Evolutionary conservation across 768 basidiomycete genomes (phyloP).

Genomic region (Boletellus ananas): DNA sequence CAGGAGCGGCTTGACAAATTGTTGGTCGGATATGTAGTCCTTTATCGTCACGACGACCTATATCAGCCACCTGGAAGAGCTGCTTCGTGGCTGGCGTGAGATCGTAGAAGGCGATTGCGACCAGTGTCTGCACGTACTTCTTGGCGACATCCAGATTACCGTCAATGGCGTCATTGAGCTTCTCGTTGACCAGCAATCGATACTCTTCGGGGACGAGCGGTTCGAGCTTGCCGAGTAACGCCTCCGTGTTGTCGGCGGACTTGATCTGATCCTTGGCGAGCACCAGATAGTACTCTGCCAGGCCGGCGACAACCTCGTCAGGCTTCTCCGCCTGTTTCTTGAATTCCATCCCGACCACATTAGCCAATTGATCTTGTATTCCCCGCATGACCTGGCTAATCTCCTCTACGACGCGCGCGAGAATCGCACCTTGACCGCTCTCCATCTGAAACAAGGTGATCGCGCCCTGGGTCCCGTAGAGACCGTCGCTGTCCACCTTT

Average conservation of each 20-base stretch:
- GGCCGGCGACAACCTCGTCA: slow-evolving; percentile 80
- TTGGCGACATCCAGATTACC: slow-evolving; percentile 98
- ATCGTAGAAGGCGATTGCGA: slow-evolving; percentile 94
- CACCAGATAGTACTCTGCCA: slow-evolving; percentile 95
- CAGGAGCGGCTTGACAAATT: slow-evolving; percentile 84
- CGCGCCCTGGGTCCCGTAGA: slow-evolving; percentile 88
- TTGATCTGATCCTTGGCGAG: slow-evolving; percentile 98
- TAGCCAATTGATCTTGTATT: slow-evolving; percentile 85
- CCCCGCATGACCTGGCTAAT: slow-evolving; percentile 84
- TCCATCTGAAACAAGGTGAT: slow-evolving; percentile 96
- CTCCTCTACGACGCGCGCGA: slow-evolving; percentile 87
- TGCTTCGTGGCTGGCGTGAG: slow-evolving; percentile 81
- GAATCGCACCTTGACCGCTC: slow-evolving; percentile 91
- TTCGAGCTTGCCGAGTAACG: slow-evolving; percentile 80
- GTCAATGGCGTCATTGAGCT: slow-evolving; percentile 94
- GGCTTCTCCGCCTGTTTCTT: slow-evolving; percentile 86
- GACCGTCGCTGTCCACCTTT: slow-evolving; percentile 82
- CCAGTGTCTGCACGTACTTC: slow-evolving; percentile 91
- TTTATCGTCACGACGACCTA: slow-evolving; percentile 94
- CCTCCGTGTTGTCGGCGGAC: slow-evolving; percentile 90
- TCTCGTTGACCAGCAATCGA: slow-evolving; percentile 72
- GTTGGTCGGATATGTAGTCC: slow-evolving; percentile 94
- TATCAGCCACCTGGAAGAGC: slow-evolving; percentile 72
- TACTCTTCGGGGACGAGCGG: slow-evolving; percentile 94
- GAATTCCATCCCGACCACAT: slow-evolving; percentile 76